Base-by-base conservation (phyloP, 768 basidiomycete genomes). In the Paxillus involutus region DNA sequence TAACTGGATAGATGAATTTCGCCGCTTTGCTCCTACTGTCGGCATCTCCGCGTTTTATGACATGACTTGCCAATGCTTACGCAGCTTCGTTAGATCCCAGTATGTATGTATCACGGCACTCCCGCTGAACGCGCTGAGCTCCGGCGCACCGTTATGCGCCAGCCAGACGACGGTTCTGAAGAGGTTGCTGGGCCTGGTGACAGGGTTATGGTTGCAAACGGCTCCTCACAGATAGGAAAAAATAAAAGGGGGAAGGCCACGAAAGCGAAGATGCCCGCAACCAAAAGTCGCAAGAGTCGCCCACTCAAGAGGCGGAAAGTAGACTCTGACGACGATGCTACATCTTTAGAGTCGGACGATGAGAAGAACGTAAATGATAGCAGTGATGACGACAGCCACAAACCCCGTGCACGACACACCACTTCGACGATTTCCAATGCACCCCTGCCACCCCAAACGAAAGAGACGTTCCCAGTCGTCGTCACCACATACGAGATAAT, bases 401-500 rank as follows among this genome's bases (percentile, higher is more conserved):
- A 69, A 61, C 65, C 65, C 30, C 10, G 40, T n/a, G 35, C 53
- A 49, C 50, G 47, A 33, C 17, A 63, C 65, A 63, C 56, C 56
- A 39, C 17, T 14, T 51, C 52, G 11, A 42, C 51, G 6, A 29
- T 19, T 17, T 44, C n/a, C 21, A 53, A 49, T 11, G 21, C 51
- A 11, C 26, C 32, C 24, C 30, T 52, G 16, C 24, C 49, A 1
- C 57, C 37, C 44, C 66, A 68, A 33, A 66, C 56, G 14, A 19
- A 70, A 56, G 59, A 61, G 53, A 71, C 72, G 6, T 92, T 93
- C 66, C 91, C 91, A 3, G 80, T 93, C n/a, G 82, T 91, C 26
- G 67, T 96, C 16, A 97, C 95, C 4, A 97, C 93, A 2, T 96
- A 94, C 68, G 91, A 98, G 67, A 90, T 98, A 68, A 83, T 94